These are phyloP conservation scores for Fusarium mundagurra DNA, from an alignment of 2,329 filamentous ascomycete genomes.

Conservation along the genomic window DNA sequence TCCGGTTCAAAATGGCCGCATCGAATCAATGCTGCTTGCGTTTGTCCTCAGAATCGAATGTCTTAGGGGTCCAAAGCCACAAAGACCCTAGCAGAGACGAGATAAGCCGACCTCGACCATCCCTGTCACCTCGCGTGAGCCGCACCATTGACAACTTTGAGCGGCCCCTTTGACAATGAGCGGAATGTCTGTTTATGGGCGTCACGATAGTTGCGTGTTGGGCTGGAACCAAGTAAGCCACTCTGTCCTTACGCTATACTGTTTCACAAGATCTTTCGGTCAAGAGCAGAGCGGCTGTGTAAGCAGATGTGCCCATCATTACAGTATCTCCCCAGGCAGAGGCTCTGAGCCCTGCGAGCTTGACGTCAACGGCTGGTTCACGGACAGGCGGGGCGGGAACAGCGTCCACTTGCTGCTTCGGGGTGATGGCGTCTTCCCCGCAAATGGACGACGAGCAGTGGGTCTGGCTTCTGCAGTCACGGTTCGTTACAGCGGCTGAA, in stretches of 20 bases:
- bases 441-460: conserved; percentile 27
- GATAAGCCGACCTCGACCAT: conserved; percentile 25
- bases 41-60: conserved; percentile 8
- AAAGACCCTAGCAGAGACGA: conserved; percentile 23
- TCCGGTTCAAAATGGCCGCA: background rate
- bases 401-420: conserved; percentile 33
- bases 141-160: background rate
- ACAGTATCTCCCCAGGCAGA: background rate
- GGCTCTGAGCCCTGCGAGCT: conserved; percentile 12
- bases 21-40: conserved; percentile 18
- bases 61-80: conserved; percentile 24
- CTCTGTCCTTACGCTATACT: background rate
- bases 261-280: conserved; percentile 13
- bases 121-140: conserved; percentile 17
- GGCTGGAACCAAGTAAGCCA: background rate
- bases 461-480: conserved; percentile 6
- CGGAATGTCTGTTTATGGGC: conserved; percentile 10
- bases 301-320: conserved; percentile 14
- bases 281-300: conserved; percentile 2
- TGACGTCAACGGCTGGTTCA: conserved; percentile 35
- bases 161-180: background rate
- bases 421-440: conserved; percentile 28
- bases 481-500: conserved; percentile 15
- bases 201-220: conserved; percentile 18
- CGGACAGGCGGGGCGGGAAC: conserved; percentile 8